Base-by-base conservation (phyloP, 306 rosid genomes). In the Macrotyloma uniflorum region DNA sequence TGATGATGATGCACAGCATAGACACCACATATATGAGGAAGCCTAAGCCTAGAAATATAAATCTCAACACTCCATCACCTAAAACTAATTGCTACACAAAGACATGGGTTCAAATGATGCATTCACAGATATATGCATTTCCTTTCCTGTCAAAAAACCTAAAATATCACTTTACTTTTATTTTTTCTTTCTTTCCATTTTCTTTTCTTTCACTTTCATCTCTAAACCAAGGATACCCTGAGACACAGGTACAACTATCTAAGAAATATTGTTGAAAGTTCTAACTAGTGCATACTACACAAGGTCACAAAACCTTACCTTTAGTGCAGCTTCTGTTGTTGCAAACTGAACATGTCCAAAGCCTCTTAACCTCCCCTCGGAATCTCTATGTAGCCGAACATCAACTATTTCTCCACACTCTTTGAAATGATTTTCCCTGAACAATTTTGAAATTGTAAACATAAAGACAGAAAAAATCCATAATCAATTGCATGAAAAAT, bases 341-440 rank as follows among this genome's bases (percentile, higher is more conserved):
- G 86, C 90, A 83, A 93, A 93, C 77, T 86, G 88, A 30, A 92
- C 87, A 63, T 92, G 93, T 3, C 86, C 97, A 83, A 63, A 85
- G 15, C 96, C 97, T 82, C 12, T 92, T 33, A 90, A 88, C 69
- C 63, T 66, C 19, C 93, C 90, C 2, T 83, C 90, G 0, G 26
- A 26, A 67, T 86, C 85, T 3, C 49, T 32, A 8, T 86, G 50
- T 3, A 94, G 82, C 50, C 93, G 91, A 16, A 91, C 82, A 28
- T 87, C 93, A 77, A 86, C 83, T 57, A 92, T 71, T 72, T 83
- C 85, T 9, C 94, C 98, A 67, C 83, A 86, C 55, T 83, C 83
- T 76, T 90, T 83, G 74, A 94, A 94, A 84, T 89, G 82, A 51
- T 66, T 67, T 57, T 81, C 93, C 54, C 98, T 94, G 80, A 67